Percentiles rank a stretch among this genome's conserved stretches.
These are phyloP conservation scores for Lactarius pseudohatsudake DNA, from an alignment of 768 basidiomycete genomes.

Conservation along the genomic window DNA sequence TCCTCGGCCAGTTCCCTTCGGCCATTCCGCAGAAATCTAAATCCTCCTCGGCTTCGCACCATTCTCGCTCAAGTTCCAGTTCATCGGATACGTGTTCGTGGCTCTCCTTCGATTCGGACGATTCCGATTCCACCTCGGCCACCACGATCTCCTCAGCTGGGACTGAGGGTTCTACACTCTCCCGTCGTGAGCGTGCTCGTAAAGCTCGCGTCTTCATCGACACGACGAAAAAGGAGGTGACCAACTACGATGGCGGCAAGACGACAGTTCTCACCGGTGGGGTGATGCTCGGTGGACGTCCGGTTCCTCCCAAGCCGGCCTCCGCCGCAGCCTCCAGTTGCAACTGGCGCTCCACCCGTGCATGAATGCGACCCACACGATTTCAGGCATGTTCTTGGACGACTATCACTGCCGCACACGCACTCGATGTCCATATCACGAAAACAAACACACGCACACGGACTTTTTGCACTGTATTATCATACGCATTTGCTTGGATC, in stretches of 20 bases:
- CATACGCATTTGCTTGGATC: slow-evolving; percentile 32
- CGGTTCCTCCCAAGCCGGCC: slow-evolving; percentile 27
- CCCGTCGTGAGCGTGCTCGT: slow-evolving; percentile 67
- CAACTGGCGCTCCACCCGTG: slow-evolving; percentile 62
- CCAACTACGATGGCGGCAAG: slow-evolving; percentile 85
- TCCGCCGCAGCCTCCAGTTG: slow-evolving; percentile 33
- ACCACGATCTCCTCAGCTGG: slow-evolving; percentile 45
- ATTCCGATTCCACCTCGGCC: slow-evolving; percentile 40
- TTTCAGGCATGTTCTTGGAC: slow-evolving; percentile 7
- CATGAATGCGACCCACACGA: slow-evolving; percentile 35
- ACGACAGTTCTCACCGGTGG: slow-evolving; percentile 86
- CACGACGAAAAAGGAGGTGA: slow-evolving; percentile 72
- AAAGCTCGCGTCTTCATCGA: slow-evolving; percentile 74
- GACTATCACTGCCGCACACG: slow-evolving; percentile 16
- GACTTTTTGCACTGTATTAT: slow-evolving; percentile 27
- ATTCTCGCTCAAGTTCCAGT: slow-evolving; percentile 53
- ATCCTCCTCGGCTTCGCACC: slow-evolving; percentile 55
- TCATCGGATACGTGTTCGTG: slow-evolving; percentile 75
- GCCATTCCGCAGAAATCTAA: slow-evolving; percentile 45
- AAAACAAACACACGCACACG: slow-evolving; percentile 19
- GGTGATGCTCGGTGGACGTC: slow-evolving; percentile 69
- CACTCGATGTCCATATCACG: slow-evolving; percentile 22
- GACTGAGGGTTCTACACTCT: slow-evolving; percentile 45
- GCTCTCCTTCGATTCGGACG: slow-evolving; percentile 62
- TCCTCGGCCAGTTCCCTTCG: slow-evolving; percentile 57